Percentiles rank a stretch among this genome's conserved stretches.
Evolutionary conservation across 441 rosid species (phyloP).

Genomic region (Aleurites moluccanus): DNA sequence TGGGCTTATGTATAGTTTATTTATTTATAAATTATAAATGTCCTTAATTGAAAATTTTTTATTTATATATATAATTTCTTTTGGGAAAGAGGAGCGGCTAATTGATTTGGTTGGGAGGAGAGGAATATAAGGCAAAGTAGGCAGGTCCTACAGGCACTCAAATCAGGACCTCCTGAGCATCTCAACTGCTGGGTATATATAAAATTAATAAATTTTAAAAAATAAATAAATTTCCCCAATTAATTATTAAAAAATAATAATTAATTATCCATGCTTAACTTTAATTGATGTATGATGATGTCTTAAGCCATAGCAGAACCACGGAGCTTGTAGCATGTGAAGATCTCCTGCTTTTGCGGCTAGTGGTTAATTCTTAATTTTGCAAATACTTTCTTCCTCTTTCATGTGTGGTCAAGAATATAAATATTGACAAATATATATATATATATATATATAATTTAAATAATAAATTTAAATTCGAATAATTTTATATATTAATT

Average conservation of each 20-base stretch:
- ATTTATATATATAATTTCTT: not conserved
- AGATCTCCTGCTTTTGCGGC: slow-evolving; percentile 78
- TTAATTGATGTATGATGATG: slow-evolving; percentile 64
- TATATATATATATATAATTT: no score
- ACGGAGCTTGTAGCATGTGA: slow-evolving; percentile 51
- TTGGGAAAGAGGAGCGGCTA: not conserved
- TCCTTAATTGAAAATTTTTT: no score
- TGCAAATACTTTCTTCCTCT: slow-evolving; percentile 9
- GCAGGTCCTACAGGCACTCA: slow-evolving; percentile 40
- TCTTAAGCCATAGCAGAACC: slow-evolving; percentile 34
- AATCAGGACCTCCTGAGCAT: slow-evolving; percentile 51
- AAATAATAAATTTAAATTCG: no score
- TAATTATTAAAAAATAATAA: slow-evolving; percentile 1
- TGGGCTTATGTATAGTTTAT: not conserved
- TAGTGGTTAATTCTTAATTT: slow-evolving; percentile 42
- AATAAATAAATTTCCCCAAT: not conserved
- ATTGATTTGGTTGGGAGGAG: slow-evolving; percentile 17
- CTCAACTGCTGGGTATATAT: slow-evolving; percentile 26
- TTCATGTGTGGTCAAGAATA: not conserved
- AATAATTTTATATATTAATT: not conserved
- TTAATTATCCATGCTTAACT: slow-evolving; percentile 37
- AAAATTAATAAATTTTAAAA: not conserved
- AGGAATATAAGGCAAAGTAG: slow-evolving; percentile 22
- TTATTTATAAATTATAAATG: not conserved
- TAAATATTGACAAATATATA: no score